Percentiles rank a stretch among this genome's conserved stretches.
Evolutionary conservation across 805 yeast species (phyloP).

Genomic region (Kluyveromyces dobzhanskii): DNA sequence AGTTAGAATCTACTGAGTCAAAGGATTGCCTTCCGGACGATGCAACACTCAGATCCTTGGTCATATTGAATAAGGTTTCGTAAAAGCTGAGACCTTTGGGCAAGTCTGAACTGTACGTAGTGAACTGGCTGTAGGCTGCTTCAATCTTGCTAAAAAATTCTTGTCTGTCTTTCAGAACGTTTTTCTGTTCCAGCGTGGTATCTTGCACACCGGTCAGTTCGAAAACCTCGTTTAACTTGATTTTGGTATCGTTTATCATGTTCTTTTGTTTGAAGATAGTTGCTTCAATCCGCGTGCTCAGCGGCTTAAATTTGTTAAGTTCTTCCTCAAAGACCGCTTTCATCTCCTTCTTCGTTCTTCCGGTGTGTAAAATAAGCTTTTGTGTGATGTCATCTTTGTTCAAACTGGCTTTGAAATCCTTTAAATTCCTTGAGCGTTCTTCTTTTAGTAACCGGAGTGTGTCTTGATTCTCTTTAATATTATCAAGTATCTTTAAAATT

Average conservation of each 20-base stretch:
- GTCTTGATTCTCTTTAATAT: slow-evolving; percentile 48
- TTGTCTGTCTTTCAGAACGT: slow-evolving; percentile 27
- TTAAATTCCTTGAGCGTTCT: slow-evolving; percentile 54
- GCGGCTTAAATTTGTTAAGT: slow-evolving; percentile 65
- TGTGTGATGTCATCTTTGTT: slow-evolving; percentile 82
- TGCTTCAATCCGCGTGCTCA: slow-evolving; percentile 55
- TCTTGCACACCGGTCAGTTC: slow-evolving; percentile 38
- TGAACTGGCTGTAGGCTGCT: slow-evolving; percentile 50
- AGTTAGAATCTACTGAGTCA: not conserved
- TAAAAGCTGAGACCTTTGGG: slow-evolving; percentile 60
- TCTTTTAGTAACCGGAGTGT: slow-evolving; percentile 54
- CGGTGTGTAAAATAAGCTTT: slow-evolving; percentile 56
- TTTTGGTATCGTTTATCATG: slow-evolving; percentile 39
- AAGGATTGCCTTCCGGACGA: not conserved
- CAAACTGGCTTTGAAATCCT: slow-evolving; percentile 58
- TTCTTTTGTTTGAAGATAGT: slow-evolving; percentile 58
- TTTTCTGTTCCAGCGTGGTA: slow-evolving; percentile 31
- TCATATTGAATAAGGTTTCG: slow-evolving; percentile 32
- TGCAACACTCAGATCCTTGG: slow-evolving; percentile 11
- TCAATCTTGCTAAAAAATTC: slow-evolving; percentile 35
- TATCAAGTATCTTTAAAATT: slow-evolving; percentile 34
- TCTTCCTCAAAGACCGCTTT: slow-evolving; percentile 59
- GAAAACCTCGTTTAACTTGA: slow-evolving; percentile 38
- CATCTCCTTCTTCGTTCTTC: slow-evolving; percentile 48
- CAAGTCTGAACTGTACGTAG: slow-evolving; percentile 48